Percentiles rank a stretch among this genome's conserved stretches.
Conservation (phyloP, 306 rosid species). For the Parietaria judaica region DNA sequence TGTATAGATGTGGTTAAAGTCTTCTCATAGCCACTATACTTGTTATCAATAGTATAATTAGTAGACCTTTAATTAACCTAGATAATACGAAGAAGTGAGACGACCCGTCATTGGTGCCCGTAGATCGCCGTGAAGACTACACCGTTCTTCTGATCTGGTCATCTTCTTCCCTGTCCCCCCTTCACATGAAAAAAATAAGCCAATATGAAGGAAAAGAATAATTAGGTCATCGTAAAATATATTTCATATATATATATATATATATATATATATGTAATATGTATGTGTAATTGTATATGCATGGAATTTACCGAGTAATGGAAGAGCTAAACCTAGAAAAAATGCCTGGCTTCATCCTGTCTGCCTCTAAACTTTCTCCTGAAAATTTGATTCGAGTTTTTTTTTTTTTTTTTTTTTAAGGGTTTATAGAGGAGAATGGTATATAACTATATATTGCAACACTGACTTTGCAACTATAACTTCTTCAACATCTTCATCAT, state of each 20-base stretch:
- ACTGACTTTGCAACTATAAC: constrained; percentile 6
- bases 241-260: background rate
- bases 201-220: background rate
- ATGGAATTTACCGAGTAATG: background rate
- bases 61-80: background rate
- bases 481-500: constrained; percentile 7
- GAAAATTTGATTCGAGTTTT: background rate
- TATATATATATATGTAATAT: too few species aligned
- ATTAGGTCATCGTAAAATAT: too few species aligned
- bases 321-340: constrained; percentile 22
- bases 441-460: constrained; percentile 9
- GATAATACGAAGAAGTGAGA: background rate
- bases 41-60: too few species aligned
- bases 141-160: background rate
- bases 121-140: too few species aligned
- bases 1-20: background rate
- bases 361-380: constrained; percentile 28
- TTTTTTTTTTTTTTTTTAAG: constrained; percentile 5
- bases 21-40: background rate
- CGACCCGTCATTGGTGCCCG: background rate
- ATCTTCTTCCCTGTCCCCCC: background rate
- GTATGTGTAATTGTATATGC: background rate
- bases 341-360: constrained; percentile 81
- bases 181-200: background rate
- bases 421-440: background rate